Conservation (phyloP, 257 asterid genomes). For the Thymus quinquecostatus region DNA sequence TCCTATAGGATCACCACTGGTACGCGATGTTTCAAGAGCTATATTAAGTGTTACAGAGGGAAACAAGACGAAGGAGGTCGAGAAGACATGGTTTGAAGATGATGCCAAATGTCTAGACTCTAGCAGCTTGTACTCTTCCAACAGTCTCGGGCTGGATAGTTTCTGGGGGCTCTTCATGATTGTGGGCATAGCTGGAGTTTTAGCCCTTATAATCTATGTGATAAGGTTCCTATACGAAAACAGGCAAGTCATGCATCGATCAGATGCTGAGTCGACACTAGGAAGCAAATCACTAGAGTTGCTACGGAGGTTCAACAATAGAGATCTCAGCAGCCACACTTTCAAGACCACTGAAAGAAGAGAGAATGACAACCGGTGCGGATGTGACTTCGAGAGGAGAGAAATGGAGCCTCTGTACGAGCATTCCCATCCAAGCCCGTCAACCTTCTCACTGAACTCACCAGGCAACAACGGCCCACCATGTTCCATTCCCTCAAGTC, state of each 20-base stretch:
- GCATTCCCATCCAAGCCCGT: conserved; percentile 24
- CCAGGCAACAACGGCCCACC: too few relatives aligned
- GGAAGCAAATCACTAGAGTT: conserved; percentile 26
- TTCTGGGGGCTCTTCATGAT: conserved; percentile 59
- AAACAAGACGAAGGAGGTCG: conserved; percentile 27
- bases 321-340: conserved; percentile 39
- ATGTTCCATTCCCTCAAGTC: too few relatives aligned
- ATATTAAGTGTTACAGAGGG: conserved; percentile 44
- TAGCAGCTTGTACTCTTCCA: not conserved
- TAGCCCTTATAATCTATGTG: conserved; percentile 31
- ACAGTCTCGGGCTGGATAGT: conserved; percentile 36
- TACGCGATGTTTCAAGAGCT: conserved; percentile 46
- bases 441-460: not conserved
- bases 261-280: conserved; percentile 28
- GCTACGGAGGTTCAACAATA: conserved; percentile 34
- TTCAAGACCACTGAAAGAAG: conserved; percentile 29
- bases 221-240: conserved; percentile 36
- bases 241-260: conserved; percentile 7
- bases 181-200: conserved; percentile 28
- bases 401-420: conserved; percentile 2
- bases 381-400: not conserved
- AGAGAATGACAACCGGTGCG: conserved; percentile 3
- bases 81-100: conserved; percentile 33
- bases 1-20: conserved; percentile 52
- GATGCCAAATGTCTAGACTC: conserved; percentile 26